Evolutionary conservation across 345 rosid species (phyloP).

Genomic region (Brassica rapa): DNA sequence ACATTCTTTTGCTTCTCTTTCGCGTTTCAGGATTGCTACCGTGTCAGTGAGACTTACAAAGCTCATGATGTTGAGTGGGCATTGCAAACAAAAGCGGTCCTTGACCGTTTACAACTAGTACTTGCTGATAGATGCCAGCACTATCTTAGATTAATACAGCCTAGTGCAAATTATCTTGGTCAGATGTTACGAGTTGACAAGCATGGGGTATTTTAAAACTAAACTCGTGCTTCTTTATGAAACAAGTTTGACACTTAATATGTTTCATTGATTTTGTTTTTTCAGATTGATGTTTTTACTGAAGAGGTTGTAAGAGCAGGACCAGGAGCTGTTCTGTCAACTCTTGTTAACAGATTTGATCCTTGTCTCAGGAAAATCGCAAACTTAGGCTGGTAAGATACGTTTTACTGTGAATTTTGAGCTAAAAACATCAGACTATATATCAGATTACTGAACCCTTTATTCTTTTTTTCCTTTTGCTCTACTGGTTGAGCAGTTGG

Average conservation of each 20-base stretch:
- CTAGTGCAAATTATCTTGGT: slow-evolving; percentile 90
- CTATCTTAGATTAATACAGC: slow-evolving; percentile 74
- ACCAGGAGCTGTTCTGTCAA: slow-evolving; percentile 79
- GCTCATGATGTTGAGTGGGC: slow-evolving; percentile 73
- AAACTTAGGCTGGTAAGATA: slow-evolving; percentile 78
- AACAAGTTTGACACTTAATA: slow-evolving; percentile 11
- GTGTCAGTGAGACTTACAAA: slow-evolving; percentile 59
- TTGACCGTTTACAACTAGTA: slow-evolving; percentile 88
- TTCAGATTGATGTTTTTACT: slow-evolving; percentile 82
- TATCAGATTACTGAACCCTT: slow-evolving; percentile 20
- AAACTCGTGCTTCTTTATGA: slow-evolving; percentile 11
- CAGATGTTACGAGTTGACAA: slow-evolving; percentile 68
- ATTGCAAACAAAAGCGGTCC: slow-evolving; percentile 83
- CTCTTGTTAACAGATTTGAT: slow-evolving; percentile 80
- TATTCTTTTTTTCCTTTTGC: slow-evolving; percentile 18
- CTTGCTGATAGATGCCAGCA: slow-evolving; percentile 86
- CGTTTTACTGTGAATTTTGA: not conserved
- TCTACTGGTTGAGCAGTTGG: slow-evolving; percentile 65
- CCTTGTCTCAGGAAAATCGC: slow-evolving; percentile 87
- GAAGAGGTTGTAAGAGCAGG: slow-evolving; percentile 95
- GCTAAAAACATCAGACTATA: not conserved
- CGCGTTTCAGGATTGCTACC: slow-evolving; percentile 74
- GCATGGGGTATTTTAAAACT: slow-evolving; percentile 61
- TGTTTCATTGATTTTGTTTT: not conserved
- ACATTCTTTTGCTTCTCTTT: slow-evolving; percentile 5